Evolutionary conservation across 192 early-diverging fungal genomes (phyloP).

Genomic region (Backusella sp.): DNA sequence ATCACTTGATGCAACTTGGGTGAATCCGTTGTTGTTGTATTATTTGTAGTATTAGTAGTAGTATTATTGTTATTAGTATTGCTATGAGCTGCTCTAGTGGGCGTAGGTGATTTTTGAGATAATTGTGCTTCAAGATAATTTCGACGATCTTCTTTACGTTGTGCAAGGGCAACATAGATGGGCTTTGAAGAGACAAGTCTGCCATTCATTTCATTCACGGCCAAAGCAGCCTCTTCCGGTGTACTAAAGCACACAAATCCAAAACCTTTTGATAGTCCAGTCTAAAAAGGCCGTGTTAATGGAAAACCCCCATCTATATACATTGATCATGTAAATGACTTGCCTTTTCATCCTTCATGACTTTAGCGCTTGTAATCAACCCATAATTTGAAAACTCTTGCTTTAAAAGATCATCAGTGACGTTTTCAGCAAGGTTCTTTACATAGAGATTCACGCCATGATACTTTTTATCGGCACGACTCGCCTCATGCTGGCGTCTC

Average conservation of each 20-base stretch:
- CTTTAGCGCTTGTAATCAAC: conserved; percentile 86
- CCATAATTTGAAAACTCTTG: conserved; percentile 86
- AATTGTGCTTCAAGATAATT: conserved; percentile 79
- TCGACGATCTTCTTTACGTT: conserved; percentile 85
- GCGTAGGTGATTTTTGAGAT: background rate
- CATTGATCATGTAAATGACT: background rate
- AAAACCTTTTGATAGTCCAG: conserved; percentile 72
- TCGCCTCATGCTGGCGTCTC: conserved; percentile 79
- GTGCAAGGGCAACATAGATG: conserved; percentile 86
- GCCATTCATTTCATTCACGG: conserved; percentile 90
- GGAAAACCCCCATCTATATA: too few relatives aligned
- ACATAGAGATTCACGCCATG: conserved; percentile 93
- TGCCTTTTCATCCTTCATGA: conserved; percentile 88
- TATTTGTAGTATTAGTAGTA: background rate
- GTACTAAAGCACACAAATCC: conserved; percentile 94
- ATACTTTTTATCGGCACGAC: conserved; percentile 82
- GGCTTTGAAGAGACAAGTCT: conserved; percentile 77
- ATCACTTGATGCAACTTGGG: background rate
- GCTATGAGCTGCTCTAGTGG: background rate
- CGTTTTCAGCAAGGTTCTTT: conserved; percentile 86
- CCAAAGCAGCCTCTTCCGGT: conserved; percentile 88
- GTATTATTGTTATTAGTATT: too few relatives aligned
- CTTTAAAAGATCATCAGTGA: conserved; percentile 83
- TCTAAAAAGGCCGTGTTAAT: background rate
- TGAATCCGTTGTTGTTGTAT: background rate